Base-by-base conservation (phyloP, 345 rosid species). In the Hibiscus mutabilis region DNA sequence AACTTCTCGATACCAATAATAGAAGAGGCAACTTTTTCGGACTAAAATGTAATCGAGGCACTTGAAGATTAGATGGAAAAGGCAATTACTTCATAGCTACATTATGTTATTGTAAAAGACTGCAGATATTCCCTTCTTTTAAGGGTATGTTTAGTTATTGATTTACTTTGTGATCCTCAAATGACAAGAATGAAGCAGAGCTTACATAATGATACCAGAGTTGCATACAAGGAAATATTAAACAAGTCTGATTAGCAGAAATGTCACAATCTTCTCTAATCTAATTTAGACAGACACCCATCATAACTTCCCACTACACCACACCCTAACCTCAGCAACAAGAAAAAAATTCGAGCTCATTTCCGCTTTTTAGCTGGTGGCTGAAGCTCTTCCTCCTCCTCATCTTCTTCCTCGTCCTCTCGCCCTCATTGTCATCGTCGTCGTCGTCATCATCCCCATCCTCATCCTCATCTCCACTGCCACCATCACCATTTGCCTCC, bases 311-410 rank as follows among this genome's bases (percentile, higher is more conserved):
- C 68, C 49, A 60, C 27, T 46, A 72, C 31, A 65, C 24, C 31
- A 29, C 15, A 61, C 60, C 57, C 75, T 67, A 74, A 47, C 12
- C 47, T 63, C 42, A 64, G 13, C n/a, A 53, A 55, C 33, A 3
- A 15, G 40, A 21, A 59, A 73, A 52, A 22, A 16, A 1, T 3
- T 4, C 40, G 55, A 52, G 60, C 70, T 86, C 83, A 86, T 76
- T 86, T 86, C 72, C 90, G 81, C 78, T 84, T 84, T 81, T 86
- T 86, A 8, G 86, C 46, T 52, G 90, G 90, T 65, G 90, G 86
- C 74, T 86, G 86, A 56, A 83, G 81, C 63, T 64, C 44, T 18
- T 81, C 85, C 5, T 85, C 88, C 6, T 83, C 85, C 6, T 83
- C 85, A 6, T 84, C 85, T 0, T 83, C 86, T 27, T 27, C 31